Evolutionary conservation across 805 yeast species (phyloP).

Genomic region (Tetrapisispora arboricola): DNA sequence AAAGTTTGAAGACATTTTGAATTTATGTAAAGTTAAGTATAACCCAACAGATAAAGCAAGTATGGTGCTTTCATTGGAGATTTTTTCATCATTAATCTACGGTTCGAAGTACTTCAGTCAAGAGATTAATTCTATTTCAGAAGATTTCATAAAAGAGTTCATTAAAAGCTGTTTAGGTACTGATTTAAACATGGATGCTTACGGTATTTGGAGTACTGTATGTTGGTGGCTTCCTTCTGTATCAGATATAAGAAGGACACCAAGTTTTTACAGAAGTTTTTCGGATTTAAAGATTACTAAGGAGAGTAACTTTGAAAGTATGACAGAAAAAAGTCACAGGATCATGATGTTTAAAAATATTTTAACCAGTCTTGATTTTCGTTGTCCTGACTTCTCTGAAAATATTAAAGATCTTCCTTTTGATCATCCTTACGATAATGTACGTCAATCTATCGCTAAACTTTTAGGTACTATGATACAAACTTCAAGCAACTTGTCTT

Average conservation of each 20-base stretch:
- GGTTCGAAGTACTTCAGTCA: slow-evolving; percentile 36
- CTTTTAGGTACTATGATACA: slow-evolving; percentile 32
- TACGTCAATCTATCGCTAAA: slow-evolving; percentile 58
- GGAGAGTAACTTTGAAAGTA: slow-evolving; percentile 45
- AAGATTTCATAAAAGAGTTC: slow-evolving; percentile 36
- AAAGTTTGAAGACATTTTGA: slow-evolving; percentile 42
- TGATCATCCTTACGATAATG: slow-evolving; percentile 61
- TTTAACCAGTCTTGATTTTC: slow-evolving; percentile 43
- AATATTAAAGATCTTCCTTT: slow-evolving; percentile 34
- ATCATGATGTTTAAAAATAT: slow-evolving; percentile 41
- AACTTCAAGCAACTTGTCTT: slow-evolving; percentile 19
- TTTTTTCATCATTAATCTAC: slow-evolving; percentile 52
- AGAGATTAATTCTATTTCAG: slow-evolving; percentile 32
- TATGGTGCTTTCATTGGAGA: slow-evolving; percentile 66
- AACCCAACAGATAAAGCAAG: slow-evolving; percentile 60
- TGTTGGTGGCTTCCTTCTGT: slow-evolving; percentile 65
- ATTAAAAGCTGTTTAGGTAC: slow-evolving; percentile 38
- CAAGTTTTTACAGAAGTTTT: slow-evolving; percentile 38
- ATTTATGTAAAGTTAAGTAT: slow-evolving; percentile 40
- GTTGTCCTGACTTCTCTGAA: slow-evolving; percentile 40
- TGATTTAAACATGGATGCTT: slow-evolving; percentile 65
- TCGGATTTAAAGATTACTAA: slow-evolving; percentile 34
- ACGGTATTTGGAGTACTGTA: slow-evolving; percentile 64
- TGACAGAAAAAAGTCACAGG: slow-evolving; percentile 54
- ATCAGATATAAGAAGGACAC: slow-evolving; percentile 57